Percentiles rank a stretch among this genome's conserved stretches.
Evolutionary conservation across 1,139 yeast genomes (phyloP).

Genomic region (Magnusiomyces tetraspermus): DNA sequence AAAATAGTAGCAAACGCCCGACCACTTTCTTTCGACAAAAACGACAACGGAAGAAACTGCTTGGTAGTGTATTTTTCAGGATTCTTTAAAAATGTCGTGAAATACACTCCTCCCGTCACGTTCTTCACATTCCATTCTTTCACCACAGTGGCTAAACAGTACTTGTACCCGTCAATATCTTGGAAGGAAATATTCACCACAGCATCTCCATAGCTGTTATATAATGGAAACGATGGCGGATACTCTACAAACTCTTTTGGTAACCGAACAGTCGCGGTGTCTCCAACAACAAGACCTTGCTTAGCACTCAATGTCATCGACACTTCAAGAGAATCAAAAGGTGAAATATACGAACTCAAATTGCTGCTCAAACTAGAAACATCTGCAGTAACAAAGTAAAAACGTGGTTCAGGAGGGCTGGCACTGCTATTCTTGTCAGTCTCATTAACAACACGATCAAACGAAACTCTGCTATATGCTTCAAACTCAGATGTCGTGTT

Average conservation of each 20-base stretch:
- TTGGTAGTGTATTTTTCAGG: neutral
- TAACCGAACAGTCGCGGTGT: neutral
- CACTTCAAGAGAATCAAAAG: slow-evolving; percentile 1
- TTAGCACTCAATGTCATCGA: neutral
- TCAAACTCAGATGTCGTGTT: neutral
- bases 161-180: neutral
- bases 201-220: neutral
- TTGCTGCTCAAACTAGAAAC: neutral
- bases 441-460: neutral
- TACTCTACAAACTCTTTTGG: neutral
- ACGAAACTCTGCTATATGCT: neutral
- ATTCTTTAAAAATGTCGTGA: neutral
- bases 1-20: neutral
- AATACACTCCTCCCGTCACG: neutral
- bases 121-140: neutral
- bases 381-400: neutral
- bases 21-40: neutral
- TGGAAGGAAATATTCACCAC: neutral
- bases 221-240: neutral
- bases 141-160: neutral
- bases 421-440: neutral
- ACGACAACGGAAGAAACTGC: slow-evolving; percentile 1
- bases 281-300: neutral
- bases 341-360: neutral
- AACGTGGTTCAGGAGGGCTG: neutral